These are phyloP conservation scores for Jatropha curcas DNA, from an alignment of 345 rosid genomes.

Conservation along the genomic window DNA sequence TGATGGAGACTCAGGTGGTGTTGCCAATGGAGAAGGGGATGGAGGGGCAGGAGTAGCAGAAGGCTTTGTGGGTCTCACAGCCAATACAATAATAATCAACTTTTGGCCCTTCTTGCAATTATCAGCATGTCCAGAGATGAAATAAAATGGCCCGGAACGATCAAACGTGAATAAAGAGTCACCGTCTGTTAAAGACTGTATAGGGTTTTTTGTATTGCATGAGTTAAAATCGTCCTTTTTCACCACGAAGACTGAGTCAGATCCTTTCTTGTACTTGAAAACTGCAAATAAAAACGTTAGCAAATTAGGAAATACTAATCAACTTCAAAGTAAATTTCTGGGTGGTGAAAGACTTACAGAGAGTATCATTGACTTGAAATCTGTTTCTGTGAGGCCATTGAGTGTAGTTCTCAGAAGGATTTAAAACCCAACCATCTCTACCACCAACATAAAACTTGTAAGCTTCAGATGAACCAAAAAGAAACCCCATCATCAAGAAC, in stretches of 20 bases:
- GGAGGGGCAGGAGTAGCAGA: slow-evolving; percentile 37
- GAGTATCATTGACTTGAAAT: slow-evolving; percentile 82
- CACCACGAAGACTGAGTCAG: slow-evolving; percentile 69
- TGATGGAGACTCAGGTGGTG: too few relatives aligned
- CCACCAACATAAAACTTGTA: slow-evolving; percentile 70
- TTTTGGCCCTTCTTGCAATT: slow-evolving; percentile 71
- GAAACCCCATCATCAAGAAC: slow-evolving; percentile 20
- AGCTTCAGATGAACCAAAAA: slow-evolving; percentile 32
- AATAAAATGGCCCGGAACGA: slow-evolving; percentile 78
- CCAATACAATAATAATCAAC: slow-evolving; percentile 58
- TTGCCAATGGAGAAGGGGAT: slow-evolving; percentile 19
- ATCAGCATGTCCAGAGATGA: slow-evolving; percentile 65
- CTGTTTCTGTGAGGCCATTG: slow-evolving; percentile 84
- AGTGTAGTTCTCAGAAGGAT: slow-evolving; percentile 63
- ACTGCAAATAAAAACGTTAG: slow-evolving; percentile 36
- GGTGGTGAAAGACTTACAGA: slow-evolving; percentile 40
- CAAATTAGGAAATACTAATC: background rate
- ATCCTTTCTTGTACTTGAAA: slow-evolving; percentile 70
- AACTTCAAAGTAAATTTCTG: background rate
- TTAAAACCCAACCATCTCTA: slow-evolving; percentile 69
- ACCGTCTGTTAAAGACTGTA: slow-evolving; percentile 52
- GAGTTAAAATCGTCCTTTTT: slow-evolving; percentile 47
- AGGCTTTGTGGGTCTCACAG: slow-evolving; percentile 37
- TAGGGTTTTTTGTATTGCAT: slow-evolving; percentile 61
- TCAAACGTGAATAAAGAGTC: slow-evolving; percentile 54